These are phyloP conservation scores for Teunomyces atbi DNA, from an alignment of 805 yeast genomes.

Conservation along the genomic window DNA sequence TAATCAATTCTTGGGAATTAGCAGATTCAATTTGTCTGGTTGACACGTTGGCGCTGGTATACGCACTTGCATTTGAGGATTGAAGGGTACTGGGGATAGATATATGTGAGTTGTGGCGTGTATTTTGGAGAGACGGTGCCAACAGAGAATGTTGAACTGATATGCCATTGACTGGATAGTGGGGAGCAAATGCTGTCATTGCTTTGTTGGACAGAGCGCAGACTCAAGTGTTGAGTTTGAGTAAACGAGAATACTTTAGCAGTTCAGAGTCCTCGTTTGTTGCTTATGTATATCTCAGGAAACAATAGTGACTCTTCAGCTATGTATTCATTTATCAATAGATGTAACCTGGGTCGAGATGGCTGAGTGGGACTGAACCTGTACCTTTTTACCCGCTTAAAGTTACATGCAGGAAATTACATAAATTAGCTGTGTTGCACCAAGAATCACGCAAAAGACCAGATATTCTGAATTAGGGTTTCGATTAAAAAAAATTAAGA, in stretches of 20 bases:
- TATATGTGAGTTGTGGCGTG: background rate
- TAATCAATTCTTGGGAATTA: slow-evolving; percentile 19
- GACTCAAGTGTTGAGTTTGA: background rate
- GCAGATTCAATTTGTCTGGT: slow-evolving; percentile 5
- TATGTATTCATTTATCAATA: background rate
- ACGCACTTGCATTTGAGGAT: slow-evolving; percentile 1
- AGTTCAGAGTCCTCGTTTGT: background rate
- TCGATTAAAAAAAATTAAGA: no score
- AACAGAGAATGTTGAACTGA: background rate
- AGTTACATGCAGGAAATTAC: background rate
- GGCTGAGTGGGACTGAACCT: background rate
- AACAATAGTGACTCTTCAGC: background rate
- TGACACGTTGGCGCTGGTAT: background rate
- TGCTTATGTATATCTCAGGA: background rate
- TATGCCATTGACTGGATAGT: background rate
- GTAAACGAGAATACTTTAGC: background rate
- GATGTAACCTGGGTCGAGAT: background rate
- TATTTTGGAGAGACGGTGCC: background rate
- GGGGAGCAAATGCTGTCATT: background rate
- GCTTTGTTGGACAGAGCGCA: background rate
- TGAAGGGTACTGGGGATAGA: background rate
- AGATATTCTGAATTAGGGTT: no score
- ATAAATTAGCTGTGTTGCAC: no score
- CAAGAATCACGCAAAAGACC: no score
- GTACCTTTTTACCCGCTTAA: background rate